phyloP scores from a whole-genome alignment of 352 stramenopile genomes.

The Halophytophthora polymorphica region DNA sequence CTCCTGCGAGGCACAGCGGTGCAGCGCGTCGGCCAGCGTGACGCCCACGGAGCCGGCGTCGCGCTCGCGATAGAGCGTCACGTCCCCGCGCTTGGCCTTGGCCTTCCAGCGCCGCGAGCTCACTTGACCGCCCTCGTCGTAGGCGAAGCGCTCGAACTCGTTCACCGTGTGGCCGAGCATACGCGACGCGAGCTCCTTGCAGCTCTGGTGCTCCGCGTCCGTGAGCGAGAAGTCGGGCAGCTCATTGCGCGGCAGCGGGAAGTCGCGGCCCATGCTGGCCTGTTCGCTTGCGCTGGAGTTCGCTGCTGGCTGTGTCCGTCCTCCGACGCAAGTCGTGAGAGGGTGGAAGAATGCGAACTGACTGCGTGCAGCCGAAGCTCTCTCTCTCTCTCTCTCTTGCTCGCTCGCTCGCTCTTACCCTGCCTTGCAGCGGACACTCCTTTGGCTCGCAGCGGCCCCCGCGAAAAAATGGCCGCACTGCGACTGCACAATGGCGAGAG shows the following conservation, averaged over 20 bases:
- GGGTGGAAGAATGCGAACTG: too few species aligned
- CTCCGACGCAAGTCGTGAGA: too few species aligned
- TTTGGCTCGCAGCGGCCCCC: too few species aligned
- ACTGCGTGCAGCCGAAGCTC: too few species aligned
- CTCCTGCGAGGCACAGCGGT: constrained; percentile 21
- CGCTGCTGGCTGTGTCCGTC: too few species aligned
- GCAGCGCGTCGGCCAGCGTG: constrained; percentile 14
- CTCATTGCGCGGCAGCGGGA: constrained; percentile 32
- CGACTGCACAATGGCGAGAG: too few species aligned
- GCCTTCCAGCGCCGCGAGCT: constrained; percentile 36
- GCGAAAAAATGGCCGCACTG: too few species aligned
- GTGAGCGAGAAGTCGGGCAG: constrained; percentile 33
- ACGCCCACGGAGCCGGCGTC: constrained; percentile 14
- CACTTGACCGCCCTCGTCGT: constrained; percentile 24
- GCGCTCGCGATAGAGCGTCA: constrained; percentile 35
- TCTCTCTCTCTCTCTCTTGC: too few species aligned
- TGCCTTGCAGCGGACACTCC: too few species aligned
- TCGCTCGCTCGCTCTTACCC: too few species aligned
- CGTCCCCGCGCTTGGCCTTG: constrained; percentile 24
- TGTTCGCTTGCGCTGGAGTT: too few species aligned
- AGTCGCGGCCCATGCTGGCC: constrained; percentile 30
- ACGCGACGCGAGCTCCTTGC: constrained; percentile 31
- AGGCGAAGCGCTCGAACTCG: constrained; percentile 36
- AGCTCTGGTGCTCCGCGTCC: constrained; percentile 24
- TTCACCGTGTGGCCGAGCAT: constrained; percentile 35